Evolutionary conservation across 176 grass and related monocot species (phyloP).

Genomic region (Tuctoria greenei): DNA sequence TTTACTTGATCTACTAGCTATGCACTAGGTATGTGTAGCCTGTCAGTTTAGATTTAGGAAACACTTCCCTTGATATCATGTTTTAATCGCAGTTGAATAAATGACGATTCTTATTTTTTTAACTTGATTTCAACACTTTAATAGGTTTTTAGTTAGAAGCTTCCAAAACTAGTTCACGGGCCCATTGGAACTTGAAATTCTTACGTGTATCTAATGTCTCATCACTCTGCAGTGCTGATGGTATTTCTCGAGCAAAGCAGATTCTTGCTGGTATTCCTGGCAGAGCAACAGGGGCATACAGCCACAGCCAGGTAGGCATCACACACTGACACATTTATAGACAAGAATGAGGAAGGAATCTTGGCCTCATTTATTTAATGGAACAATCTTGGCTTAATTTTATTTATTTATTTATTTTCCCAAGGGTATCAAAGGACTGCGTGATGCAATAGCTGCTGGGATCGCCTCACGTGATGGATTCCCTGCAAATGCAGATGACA

Average conservation of each 20-base stretch:
- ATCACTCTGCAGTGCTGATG: conserved; percentile 69
- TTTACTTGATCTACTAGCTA: background rate
- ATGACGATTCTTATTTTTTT: background rate
- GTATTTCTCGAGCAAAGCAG: conserved; percentile 72
- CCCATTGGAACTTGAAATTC: conserved; percentile 10
- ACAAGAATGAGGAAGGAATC: background rate
- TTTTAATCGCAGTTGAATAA: background rate
- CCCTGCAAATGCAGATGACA: conserved; percentile 92
- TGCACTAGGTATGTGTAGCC: background rate
- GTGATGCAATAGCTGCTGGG: conserved; percentile 93
- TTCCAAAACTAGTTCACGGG: background rate
- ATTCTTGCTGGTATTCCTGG: conserved; percentile 75
- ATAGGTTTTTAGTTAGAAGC: background rate
- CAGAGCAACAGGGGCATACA: conserved; percentile 93
- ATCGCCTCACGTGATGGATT: conserved; percentile 84
- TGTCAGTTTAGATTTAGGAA: background rate
- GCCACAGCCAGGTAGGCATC: conserved; percentile 82
- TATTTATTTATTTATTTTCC: conserved; percentile 38
- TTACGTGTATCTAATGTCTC: conserved; percentile 31
- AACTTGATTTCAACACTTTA: background rate
- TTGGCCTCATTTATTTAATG: conserved; percentile 21
- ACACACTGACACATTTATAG: conserved; percentile 29
- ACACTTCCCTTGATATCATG: background rate
- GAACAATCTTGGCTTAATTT: conserved; percentile 13
- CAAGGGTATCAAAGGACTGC: conserved; percentile 92